These are phyloP conservation scores for Cladosporium sp. DNA, from an alignment of 2,329 filamentous ascomycete genomes.

Conservation along the genomic window DNA sequence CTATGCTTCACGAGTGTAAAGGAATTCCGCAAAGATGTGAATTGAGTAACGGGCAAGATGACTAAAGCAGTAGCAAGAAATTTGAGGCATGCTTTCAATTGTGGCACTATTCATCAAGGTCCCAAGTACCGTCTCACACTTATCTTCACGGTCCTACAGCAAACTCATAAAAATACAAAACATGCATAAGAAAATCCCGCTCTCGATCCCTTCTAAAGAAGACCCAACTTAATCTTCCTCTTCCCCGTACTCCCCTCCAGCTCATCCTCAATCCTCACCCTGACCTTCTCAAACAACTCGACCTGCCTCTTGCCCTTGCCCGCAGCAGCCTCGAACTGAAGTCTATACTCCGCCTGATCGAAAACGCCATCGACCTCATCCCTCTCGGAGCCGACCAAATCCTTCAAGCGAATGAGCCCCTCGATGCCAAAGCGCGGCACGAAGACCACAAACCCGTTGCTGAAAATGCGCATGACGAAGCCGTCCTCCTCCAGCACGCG, in stretches of 20 bases:
- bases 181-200: too few relatives aligned
- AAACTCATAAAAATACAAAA: background rate
- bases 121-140: too few relatives aligned
- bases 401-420: constrained; percentile 78
- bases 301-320: constrained; percentile 48
- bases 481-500: constrained; percentile 76
- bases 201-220: constrained; percentile 27
- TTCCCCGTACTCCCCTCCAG: constrained; percentile 96
- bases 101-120: too few relatives aligned
- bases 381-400: constrained; percentile 58
- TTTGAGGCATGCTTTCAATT: too few relatives aligned
- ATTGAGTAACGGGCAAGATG: too few relatives aligned
- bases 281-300: constrained; percentile 89
- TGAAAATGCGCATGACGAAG: constrained; percentile 96
- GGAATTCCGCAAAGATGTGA: too few relatives aligned
- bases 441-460: constrained; percentile 94
- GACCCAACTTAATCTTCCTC: constrained; percentile 74
- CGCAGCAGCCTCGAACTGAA: constrained; percentile 57
- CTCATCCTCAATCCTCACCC: constrained; percentile 83
- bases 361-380: constrained; percentile 74
- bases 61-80: too few relatives aligned
- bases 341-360: constrained; percentile 78
- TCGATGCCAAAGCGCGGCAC: constrained; percentile 96
- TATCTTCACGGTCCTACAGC: too few relatives aligned
- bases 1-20: too few relatives aligned